Base-by-base conservation (phyloP, 2,329 filamentous ascomycete species). In the Apiospora malaysiana region DNA sequence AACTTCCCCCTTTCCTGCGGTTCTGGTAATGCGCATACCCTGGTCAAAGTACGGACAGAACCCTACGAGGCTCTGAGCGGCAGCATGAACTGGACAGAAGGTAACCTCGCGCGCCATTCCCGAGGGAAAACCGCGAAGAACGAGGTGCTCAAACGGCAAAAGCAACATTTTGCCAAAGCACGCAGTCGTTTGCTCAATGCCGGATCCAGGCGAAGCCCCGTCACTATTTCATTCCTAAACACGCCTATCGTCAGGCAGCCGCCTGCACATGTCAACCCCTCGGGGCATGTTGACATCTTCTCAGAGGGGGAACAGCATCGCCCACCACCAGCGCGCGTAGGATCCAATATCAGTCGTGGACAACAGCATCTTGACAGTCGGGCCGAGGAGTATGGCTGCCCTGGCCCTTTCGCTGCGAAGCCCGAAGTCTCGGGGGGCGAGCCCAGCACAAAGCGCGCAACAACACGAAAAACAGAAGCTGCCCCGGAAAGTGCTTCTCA, bases 1-100 rank as follows among this genome's bases (percentile, higher is more conserved):
- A 32, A 7, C 14, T 7, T 37, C 43, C 9, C 43, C 25, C 9
- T 12, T 8, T 68, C 25, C 18, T 18, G 4, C n/a, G 9, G 25
- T 9, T 21, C 43, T 37, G 18, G 66, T 21, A 9, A 47, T 16
- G 21, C 46, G 5, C 25, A 27, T 32, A 37, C 32, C 66, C 9
- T 21, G 27, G 5, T 4, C 46, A 56, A 27, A 8, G 32, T 47
- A 4, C 16, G 25, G 25, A 23, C 9, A 12, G 27, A 16, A 43
- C 25, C 1, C 66, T n/a, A 27, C 66, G 32, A 47, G 43, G 14
- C 16, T 21, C 16, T 66, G 2, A 63, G 42, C 59, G 49, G 69
- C 66, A 47, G 14, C 32, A 87, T 87, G 85, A 87, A 87, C 74
- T 87, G 85, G 85, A 86, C 84, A 2, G 85, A 85, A 72, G 84